Evolutionary conservation across 257 asterid genomes (phyloP).

Genomic region (Solanum corneliomulleri): DNA sequence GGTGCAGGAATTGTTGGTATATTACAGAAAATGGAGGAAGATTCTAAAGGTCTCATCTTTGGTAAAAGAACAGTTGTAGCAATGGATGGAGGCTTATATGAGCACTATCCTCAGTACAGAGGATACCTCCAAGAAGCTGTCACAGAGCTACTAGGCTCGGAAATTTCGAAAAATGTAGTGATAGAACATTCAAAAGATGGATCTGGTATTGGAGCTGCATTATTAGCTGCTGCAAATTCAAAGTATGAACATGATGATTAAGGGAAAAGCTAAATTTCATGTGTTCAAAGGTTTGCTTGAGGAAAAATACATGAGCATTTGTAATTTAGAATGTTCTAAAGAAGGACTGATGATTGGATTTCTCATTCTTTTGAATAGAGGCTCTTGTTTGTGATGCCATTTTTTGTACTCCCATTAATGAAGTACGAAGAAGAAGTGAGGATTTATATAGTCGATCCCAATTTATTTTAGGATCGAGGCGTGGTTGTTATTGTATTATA

Average conservation of each 20-base stretch:
- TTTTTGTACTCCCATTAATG: background rate
- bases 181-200: conserved; percentile 78
- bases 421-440: background rate
- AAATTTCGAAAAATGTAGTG: conserved; percentile 34
- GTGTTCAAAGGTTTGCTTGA: background rate
- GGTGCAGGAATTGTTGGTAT: conserved; percentile 84
- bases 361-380: background rate
- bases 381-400: background rate
- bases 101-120: conserved; percentile 62
- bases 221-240: conserved; percentile 77
- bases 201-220: conserved; percentile 77
- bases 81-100: conserved; percentile 80
- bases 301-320: background rate
- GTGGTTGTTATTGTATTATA: background rate
- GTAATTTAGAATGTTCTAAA: background rate
- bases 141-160: conserved; percentile 46
- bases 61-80: conserved; percentile 79
- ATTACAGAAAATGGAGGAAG: conserved; percentile 63
- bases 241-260: conserved; percentile 33
- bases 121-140: conserved; percentile 53
- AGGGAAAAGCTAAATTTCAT: background rate
- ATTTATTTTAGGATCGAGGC: background rate
- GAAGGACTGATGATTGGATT: background rate
- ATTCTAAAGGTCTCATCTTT: conserved; percentile 36
- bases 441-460: background rate